A percentile compares a stretch with the other conserved stretches of the same genome.
These are phyloP conservation scores for Albifimbria verrucaria DNA, from an alignment of 2,329 filamentous ascomycete species.

Conservation along the genomic window DNA sequence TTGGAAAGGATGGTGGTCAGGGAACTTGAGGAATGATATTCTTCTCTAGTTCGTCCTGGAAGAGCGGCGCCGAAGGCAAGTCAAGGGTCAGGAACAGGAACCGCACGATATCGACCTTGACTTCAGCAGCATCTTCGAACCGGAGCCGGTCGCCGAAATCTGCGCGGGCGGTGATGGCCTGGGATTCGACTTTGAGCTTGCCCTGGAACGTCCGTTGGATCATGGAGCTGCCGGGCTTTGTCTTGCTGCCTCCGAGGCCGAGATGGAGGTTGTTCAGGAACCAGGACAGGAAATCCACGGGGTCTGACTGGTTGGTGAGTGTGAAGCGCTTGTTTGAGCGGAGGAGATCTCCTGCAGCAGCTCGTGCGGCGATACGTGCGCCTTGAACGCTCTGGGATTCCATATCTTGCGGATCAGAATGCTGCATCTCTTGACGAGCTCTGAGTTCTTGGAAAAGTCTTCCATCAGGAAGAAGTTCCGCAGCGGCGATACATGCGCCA, in stretches of 20 bases:
- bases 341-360: slow-evolving; percentile 91
- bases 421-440: slow-evolving; percentile 83
- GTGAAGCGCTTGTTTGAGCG: slow-evolving; percentile 91
- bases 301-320: slow-evolving; percentile 86
- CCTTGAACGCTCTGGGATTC: slow-evolving; percentile 95
- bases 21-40: slow-evolving; percentile 93
- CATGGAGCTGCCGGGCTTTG: slow-evolving; percentile 79
- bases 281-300: slow-evolving; percentile 95
- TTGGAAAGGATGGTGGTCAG: slow-evolving; percentile 81
- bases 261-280: slow-evolving; percentile 95
- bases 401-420: slow-evolving; percentile 95
- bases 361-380: slow-evolving; percentile 95
- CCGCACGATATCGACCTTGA: slow-evolving; percentile 71
- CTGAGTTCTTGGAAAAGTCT: slow-evolving; percentile 66
- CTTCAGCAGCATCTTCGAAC: slow-evolving; percentile 85
- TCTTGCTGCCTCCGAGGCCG: slow-evolving; percentile 83
- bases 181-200: slow-evolving; percentile 84
- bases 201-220: slow-evolving; percentile 94
- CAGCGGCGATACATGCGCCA: slow-evolving; percentile 85
- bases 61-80: slow-evolving; percentile 85
- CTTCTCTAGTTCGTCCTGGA: slow-evolving; percentile 89
- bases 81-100: slow-evolving; percentile 94
- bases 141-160: slow-evolving; percentile 83
- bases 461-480: slow-evolving; percentile 91
- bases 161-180: slow-evolving; percentile 87